Conservation (phyloP, 495 filamentous ascomycete species). For the Xylaria acuta region DNA sequence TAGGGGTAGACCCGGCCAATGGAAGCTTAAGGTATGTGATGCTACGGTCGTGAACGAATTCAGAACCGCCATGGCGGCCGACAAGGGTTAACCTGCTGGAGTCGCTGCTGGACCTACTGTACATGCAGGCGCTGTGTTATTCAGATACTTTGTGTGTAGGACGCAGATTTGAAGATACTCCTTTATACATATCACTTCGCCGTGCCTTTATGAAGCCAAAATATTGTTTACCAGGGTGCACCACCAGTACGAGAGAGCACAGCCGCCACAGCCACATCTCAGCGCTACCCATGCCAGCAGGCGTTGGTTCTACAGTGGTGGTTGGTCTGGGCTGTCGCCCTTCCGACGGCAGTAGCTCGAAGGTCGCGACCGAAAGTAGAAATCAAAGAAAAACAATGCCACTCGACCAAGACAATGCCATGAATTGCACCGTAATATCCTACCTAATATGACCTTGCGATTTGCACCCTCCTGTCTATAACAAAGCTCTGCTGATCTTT, state of each 20-base stretch:
- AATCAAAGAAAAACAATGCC: slow-evolving; percentile 18
- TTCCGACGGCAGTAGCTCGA: background rate
- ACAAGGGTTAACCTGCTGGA: too few species aligned
- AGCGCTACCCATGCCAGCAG: background rate
- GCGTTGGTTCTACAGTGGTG: too few species aligned
- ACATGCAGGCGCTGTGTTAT: background rate
- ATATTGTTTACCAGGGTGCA: background rate
- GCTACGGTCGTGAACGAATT: too few species aligned
- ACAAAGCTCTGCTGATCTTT: background rate
- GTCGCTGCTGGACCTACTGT: too few species aligned
- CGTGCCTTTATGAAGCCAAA: background rate
- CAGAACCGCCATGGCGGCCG: too few species aligned
- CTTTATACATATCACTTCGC: background rate
- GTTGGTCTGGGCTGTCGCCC: too few species aligned
- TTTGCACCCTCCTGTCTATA: background rate
- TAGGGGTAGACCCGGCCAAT: too few species aligned
- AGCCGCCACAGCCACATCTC: background rate
- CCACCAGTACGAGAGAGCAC: background rate
- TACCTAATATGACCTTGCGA: background rate
- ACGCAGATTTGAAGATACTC: background rate
- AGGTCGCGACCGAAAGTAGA: slow-evolving; percentile 8
- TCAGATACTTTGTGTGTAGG: background rate
- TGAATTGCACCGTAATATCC: background rate
- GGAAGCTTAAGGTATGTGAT: too few species aligned
- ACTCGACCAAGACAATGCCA: background rate